Conservation (phyloP, 2,329 filamentous ascomycete species). For the Verticillium tricorpus region DNA sequence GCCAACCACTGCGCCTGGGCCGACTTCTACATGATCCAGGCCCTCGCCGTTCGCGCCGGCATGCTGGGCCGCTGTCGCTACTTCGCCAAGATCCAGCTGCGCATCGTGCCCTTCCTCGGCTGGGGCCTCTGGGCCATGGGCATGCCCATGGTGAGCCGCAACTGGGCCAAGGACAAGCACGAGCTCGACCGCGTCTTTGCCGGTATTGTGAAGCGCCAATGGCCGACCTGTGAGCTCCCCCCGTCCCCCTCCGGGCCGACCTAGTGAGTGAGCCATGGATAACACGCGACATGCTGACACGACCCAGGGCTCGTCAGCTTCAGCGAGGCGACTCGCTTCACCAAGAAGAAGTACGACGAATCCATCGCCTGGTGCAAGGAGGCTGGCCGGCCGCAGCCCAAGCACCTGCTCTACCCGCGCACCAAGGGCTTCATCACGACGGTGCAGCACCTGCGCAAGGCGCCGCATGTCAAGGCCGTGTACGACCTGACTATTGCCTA, state of each 20-base stretch:
- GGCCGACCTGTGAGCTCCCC: slow-evolving; percentile 46
- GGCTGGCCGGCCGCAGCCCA: slow-evolving; percentile 44
- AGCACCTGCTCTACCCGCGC: slow-evolving; percentile 55
- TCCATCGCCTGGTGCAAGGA: slow-evolving; percentile 48
- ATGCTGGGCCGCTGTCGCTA: slow-evolving; percentile 61
- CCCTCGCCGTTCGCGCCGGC: slow-evolving; percentile 43
- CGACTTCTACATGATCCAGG: slow-evolving; percentile 62
- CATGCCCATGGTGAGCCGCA: slow-evolving; percentile 58
- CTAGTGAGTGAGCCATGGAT: slow-evolving; percentile 2
- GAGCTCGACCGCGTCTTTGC: slow-evolving; percentile 55
- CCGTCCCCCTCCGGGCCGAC: neutral
- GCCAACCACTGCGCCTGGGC: slow-evolving; percentile 58
- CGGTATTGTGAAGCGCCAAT: slow-evolving; percentile 44
- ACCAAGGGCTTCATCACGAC: slow-evolving; percentile 58
- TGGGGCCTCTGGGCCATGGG: slow-evolving; percentile 63
- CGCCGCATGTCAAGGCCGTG: slow-evolving; percentile 47
- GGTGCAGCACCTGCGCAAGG: slow-evolving; percentile 48
- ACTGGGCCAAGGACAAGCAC: slow-evolving; percentile 51
- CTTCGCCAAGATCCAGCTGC: slow-evolving; percentile 58
- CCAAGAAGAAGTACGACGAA: slow-evolving; percentile 44
- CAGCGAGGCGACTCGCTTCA: slow-evolving; percentile 60
- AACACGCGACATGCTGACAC: slow-evolving; percentile 29
- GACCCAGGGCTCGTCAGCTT: slow-evolving; percentile 53
- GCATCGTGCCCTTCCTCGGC: slow-evolving; percentile 55
- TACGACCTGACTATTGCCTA: slow-evolving; percentile 55